These are phyloP conservation scores for Plasmopara halstedii DNA, from an alignment of 352 stramenopile species.

Conservation along the genomic window DNA sequence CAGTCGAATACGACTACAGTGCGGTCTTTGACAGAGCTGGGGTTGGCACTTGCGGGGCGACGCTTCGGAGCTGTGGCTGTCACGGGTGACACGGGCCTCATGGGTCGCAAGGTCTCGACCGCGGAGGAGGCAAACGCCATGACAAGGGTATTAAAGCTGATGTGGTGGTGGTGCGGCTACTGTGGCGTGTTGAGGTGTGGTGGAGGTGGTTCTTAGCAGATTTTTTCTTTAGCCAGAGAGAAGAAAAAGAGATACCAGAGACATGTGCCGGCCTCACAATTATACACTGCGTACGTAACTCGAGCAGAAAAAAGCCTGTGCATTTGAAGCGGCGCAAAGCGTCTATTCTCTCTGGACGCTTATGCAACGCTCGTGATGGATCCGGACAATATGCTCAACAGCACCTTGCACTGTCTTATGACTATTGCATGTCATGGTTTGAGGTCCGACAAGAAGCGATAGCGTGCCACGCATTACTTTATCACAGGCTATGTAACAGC, in stretches of 20 bases:
- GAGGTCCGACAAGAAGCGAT: neutral
- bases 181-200: slow-evolving; percentile 15
- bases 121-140: slow-evolving; percentile 36
- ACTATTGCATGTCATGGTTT: neutral
- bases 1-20: slow-evolving; percentile 85
- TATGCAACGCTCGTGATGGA: slow-evolving; percentile 16
- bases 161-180: slow-evolving; percentile 1
- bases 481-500: too few species aligned
- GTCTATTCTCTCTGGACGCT: slow-evolving; percentile 4
- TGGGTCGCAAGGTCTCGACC: slow-evolving; percentile 36
- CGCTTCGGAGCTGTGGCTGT: slow-evolving; percentile 13
- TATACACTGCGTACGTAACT: slow-evolving; percentile 24
- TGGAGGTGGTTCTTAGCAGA: slow-evolving; percentile 10
- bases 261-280: slow-evolving; percentile 19
- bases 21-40: slow-evolving; percentile 46
- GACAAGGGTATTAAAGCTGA: neutral
- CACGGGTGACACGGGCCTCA: slow-evolving; percentile 12
- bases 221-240: slow-evolving; percentile 15
- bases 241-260: slow-evolving; percentile 14
- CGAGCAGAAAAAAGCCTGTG: slow-evolving; percentile 7
- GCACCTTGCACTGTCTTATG: neutral
- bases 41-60: neutral
- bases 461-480: too few species aligned
- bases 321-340: slow-evolving; percentile 9
- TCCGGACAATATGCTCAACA: neutral